Base-by-base conservation (phyloP, 1,284 basidiomycete species). In the Paramarasmius palmivorus region DNA sequence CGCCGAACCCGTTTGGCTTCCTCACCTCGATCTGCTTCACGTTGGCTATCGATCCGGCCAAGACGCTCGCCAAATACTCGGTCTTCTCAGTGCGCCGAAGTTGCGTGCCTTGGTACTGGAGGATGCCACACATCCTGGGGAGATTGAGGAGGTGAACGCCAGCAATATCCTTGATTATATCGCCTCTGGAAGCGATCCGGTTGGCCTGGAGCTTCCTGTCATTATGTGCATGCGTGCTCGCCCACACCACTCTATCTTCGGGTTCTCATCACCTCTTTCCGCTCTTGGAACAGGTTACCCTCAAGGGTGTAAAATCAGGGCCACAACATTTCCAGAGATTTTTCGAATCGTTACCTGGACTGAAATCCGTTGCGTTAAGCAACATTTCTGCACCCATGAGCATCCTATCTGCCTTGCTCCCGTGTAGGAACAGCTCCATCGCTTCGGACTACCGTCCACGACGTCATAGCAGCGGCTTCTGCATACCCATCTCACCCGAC, bases 81-180 rank as follows among this genome's bases (percentile, higher is more conserved):
- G 68, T 48, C 55, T 73, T 15, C 53, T 81, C 23, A 57, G 71
- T 48, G 72, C 72, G 9, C 70, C 73, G 1, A 66, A 67, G 40
- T 57, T 69, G 2, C 60, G 57, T 41, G 55, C 54, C 6, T 62
- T 79, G 20, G 60, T 61, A 1, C 57, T 80, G 2, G 73, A 77
- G 52, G 75, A 78, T 55, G 68, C 67, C 12, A 72, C 68, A 4
- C 70, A 77, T 57, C 70, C 71, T 17, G 70, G 64, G 25, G 69
- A 68, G 36, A 60, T 65, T 25, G 65, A 68, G 34, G 69, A 70
- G 10, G 60, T 73, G 39, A 72, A 78, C 54, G 73, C 67, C 1
- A 63, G 65, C 19, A 60, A 63, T 26, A 59, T 79, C 29, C 61
- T 76, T 19, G 56, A 63, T 10, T 72, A 67, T 56, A 62, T 76